phyloP scores from a whole-genome alignment of 352 stramenopile species.

The Blastocystis sp. region DNA sequence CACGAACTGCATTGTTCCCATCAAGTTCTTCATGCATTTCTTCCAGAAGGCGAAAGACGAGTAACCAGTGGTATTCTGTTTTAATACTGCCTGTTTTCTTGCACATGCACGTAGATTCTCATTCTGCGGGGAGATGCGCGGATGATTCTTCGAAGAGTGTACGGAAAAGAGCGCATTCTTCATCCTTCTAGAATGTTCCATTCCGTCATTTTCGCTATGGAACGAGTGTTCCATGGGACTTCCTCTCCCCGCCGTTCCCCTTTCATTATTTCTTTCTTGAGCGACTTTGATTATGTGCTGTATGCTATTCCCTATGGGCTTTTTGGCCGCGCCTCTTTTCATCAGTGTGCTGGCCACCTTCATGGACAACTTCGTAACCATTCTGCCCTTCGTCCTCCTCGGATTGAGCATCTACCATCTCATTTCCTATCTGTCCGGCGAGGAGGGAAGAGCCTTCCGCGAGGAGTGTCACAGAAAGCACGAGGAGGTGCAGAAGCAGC shows the following conservation, averaged over 20 bases:
- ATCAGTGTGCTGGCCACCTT: not conserved
- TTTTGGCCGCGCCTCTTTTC: not conserved
- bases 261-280: not conserved
- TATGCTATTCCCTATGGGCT: conserved; percentile 13
- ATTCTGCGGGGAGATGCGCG: not conserved
- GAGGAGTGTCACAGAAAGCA: not conserved
- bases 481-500: not conserved
- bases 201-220: not conserved
- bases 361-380: not conserved
- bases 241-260: not conserved
- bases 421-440: not conserved
- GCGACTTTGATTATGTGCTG: conserved; percentile 1
- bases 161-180: not conserved
- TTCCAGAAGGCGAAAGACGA: conserved; percentile 28
- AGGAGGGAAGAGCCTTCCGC: not conserved
- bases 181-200: conserved; percentile 4
- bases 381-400: not conserved
- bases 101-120: not conserved
- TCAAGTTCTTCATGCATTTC: conserved; percentile 57
- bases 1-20: conserved; percentile 45
- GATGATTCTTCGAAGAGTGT: not conserved
- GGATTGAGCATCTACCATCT: not conserved
- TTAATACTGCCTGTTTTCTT: not conserved
- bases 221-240: not conserved
- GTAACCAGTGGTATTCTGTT: conserved; percentile 6